Evolutionary conservation across 371 early-diverging fungal species (phyloP).

Genomic region (Mortierella sp.): DNA sequence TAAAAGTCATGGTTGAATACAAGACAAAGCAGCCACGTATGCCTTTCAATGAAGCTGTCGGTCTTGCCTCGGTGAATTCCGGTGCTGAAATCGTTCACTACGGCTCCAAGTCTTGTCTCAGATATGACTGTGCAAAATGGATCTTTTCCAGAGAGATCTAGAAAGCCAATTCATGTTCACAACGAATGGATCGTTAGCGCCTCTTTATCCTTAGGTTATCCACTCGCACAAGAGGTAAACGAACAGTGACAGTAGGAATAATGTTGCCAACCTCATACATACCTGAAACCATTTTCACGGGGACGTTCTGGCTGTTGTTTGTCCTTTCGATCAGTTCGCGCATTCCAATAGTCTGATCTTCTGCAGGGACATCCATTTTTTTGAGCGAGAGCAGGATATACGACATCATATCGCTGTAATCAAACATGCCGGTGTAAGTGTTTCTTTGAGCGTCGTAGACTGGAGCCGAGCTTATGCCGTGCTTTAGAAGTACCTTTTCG

Average conservation of each 20-base stretch:
- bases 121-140: constrained; percentile 87
- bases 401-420: constrained; percentile 82
- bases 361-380: constrained; percentile 49
- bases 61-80: constrained; percentile 79
- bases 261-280: neutral
- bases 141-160: constrained; percentile 83
- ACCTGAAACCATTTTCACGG: constrained; percentile 71
- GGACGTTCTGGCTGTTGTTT: constrained; percentile 65
- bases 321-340: constrained; percentile 71
- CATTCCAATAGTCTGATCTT: constrained; percentile 63
- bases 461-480: constrained; percentile 67
- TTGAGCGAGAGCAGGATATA: constrained; percentile 67
- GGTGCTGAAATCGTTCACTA: constrained; percentile 79
- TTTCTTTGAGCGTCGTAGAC: constrained; percentile 68
- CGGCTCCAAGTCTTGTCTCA: constrained; percentile 80
- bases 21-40: neutral
- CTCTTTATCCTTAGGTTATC: no score
- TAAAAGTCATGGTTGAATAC: neutral
- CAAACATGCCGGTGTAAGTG: constrained; percentile 87
- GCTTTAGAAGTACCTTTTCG: constrained; percentile 25
- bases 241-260: neutral
- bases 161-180: neutral
- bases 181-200: no score
- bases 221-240: neutral
- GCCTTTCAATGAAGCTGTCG: neutral